Conservation (phyloP, 495 filamentous ascomycete genomes). For the Xylaria acuta region DNA sequence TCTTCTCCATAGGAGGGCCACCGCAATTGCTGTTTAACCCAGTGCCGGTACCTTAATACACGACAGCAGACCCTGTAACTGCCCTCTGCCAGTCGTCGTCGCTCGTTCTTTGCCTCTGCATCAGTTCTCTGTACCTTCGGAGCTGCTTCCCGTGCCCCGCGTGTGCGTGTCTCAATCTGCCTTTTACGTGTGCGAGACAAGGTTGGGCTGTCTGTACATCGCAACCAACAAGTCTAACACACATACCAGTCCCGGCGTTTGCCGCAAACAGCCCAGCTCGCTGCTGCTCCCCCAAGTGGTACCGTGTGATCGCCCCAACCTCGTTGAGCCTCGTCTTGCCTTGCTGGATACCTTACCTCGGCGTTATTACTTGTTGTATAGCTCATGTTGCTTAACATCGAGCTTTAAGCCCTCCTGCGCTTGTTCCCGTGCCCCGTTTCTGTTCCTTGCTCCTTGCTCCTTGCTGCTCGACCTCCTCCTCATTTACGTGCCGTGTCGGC, state of each 20-base stretch:
- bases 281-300: slow-evolving; percentile 1
- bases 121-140: not conserved
- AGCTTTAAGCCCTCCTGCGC: slow-evolving; percentile 26
- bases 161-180: not conserved
- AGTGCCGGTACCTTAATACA: slow-evolving; percentile 6
- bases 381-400: slow-evolving; percentile 20
- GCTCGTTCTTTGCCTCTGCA: slow-evolving; percentile 5
- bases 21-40: not conserved
- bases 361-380: slow-evolving; percentile 3
- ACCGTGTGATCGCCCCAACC: slow-evolving; percentile 13
- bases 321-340: slow-evolving; percentile 21
- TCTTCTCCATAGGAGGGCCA: not conserved
- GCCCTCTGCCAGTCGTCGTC: not conserved
- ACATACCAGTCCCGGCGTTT: slow-evolving; percentile 23
- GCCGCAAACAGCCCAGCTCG: slow-evolving; percentile 13
- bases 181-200: slow-evolving; percentile 7
- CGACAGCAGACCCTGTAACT: not conserved
- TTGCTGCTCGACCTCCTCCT: slow-evolving; percentile 17
- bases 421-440: slow-evolving; percentile 17
- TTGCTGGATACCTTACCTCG: not conserved
- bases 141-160: not conserved
- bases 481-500: slow-evolving; percentile 27
- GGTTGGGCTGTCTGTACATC: slow-evolving; percentile 24
- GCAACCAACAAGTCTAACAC: slow-evolving; percentile 18
- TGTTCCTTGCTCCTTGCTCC: slow-evolving; percentile 1